A percentile compares a stretch with the other conserved stretches of the same genome.
Conservation (phyloP, 805 yeast genomes). For the Wickerhamiella vanderwaltii region DNA sequence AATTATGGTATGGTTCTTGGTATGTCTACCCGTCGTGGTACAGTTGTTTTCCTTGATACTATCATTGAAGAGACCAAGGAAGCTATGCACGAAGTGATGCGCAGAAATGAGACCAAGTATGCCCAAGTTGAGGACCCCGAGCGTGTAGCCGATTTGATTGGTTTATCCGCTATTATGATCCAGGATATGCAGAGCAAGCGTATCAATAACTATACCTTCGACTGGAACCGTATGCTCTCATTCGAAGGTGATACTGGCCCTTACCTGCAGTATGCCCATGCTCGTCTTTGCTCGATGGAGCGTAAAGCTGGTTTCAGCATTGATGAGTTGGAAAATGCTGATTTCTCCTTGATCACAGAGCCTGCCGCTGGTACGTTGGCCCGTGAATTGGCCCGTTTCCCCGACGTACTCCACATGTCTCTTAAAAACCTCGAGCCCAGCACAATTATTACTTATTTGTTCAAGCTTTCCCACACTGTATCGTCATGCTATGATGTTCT, state of each 20-base stretch:
- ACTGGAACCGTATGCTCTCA: slow-evolving; percentile 96
- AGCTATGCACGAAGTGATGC: slow-evolving; percentile 94
- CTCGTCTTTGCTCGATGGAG: slow-evolving; percentile 88
- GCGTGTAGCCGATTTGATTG: slow-evolving; percentile 85
- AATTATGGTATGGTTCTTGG: slow-evolving; percentile 98
- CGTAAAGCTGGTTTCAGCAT: slow-evolving; percentile 47
- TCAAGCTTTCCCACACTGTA: slow-evolving; percentile 83
- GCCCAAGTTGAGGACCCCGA: slow-evolving; percentile 91
- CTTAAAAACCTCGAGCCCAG: slow-evolving; percentile 81
- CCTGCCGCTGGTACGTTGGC: slow-evolving; percentile 57
- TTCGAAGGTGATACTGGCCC: slow-evolving; percentile 99
- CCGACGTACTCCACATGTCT: slow-evolving; percentile 78
- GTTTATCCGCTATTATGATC: slow-evolving; percentile 95
- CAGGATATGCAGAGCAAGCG: slow-evolving; percentile 99
- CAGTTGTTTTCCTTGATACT: slow-evolving; percentile 92
- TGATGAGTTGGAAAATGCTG: slow-evolving; percentile 32
- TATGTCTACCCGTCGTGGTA: slow-evolving; percentile 97
- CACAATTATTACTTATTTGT: slow-evolving; percentile 84
- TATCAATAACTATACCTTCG: slow-evolving; percentile 87
- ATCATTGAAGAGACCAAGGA: slow-evolving; percentile 88
- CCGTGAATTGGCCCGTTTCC: slow-evolving; percentile 77
- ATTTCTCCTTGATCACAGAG: slow-evolving; percentile 53
- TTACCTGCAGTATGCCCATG: slow-evolving; percentile 94
- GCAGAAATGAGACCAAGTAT: slow-evolving; percentile 78
- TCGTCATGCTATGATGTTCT: slow-evolving; percentile 91